Evolutionary conservation across 2,329 filamentous ascomycete genomes (phyloP), one percentile per base, ranked within the genome.

Genomic region (Sordariomycetes sp.): DNA sequence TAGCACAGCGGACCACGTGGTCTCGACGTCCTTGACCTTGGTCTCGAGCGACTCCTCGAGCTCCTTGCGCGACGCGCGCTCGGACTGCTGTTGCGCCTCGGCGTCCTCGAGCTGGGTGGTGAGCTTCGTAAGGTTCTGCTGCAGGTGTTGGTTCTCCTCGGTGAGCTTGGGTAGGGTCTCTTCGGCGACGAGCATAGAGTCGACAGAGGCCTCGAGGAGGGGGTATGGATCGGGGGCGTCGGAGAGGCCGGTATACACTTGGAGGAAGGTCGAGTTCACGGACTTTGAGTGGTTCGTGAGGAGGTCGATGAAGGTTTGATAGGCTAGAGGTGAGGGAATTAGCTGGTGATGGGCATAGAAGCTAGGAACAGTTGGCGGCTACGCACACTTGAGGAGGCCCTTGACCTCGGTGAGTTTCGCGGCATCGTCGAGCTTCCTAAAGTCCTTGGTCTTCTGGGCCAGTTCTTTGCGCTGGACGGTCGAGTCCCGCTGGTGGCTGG

Each of bases 381-480:
- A 61, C 67, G 53, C 69, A 91, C 90, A 86, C 79, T 96, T 97
- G 60, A 99, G 74, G 55, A 99, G 75, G 46, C 84, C 84, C 74
- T 97, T 99, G 75, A 96, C 85, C 71, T 99, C 94, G 5, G 79
- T 78, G 58, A 99, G 75, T 72, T 97, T 99, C 59, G 82, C 83
- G 12, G 87, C 76, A 76, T 99, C 91, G 65, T 97, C 93, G 12
- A 96, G 80, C 71, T 97, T 97, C 61, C 92, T 81, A 65, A 97
- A 99, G 66, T 97, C 93, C 68, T 99, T 99, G 1, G 94, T 99
- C 79, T 97, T 97, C 69, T 97, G 92, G n/a, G 95, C 94, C 22
- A 99, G 78, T 61, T 99, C 95, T 70, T 99, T 99, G 57, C 94
- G 83, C 70, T 99, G 93, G 0, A 97, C 87, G 4, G 96, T 88